Conservation (phyloP, 2,329 filamentous ascomycete genomes). For the Zymoseptoria crescenta region DNA sequence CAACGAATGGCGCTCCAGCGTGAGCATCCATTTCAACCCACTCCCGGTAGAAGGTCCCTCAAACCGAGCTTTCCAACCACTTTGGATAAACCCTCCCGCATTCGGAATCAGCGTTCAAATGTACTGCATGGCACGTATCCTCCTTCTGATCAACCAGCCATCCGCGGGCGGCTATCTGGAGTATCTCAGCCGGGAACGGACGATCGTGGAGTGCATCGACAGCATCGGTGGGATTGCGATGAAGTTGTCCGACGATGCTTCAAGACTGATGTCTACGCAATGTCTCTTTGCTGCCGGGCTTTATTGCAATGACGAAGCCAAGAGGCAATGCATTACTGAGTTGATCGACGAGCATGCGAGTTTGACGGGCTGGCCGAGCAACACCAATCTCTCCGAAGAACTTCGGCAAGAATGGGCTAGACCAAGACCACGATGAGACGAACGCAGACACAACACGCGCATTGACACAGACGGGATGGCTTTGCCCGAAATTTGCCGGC, state of each 20-base stretch:
- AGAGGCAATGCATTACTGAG: conserved; percentile 32
- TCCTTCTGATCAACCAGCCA: conserved; percentile 47
- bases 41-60: conserved; percentile 35
- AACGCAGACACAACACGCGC: too few species aligned
- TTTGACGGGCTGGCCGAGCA: conserved; percentile 36
- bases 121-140: conserved; percentile 46
- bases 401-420: conserved; percentile 19
- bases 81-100: conserved; percentile 46
- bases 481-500: too few species aligned
- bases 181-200: conserved; percentile 38
- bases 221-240: conserved; percentile 45
- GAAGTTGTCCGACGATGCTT: conserved; percentile 35
- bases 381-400: conserved; percentile 24
- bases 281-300: conserved; percentile 38
- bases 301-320: conserved; percentile 33
- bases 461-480: too few species aligned
- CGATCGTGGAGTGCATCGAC: conserved; percentile 42
- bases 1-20: conserved; percentile 42
- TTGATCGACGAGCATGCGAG: conserved; percentile 33
- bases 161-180: conserved; percentile 44
- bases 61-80: conserved; percentile 39
- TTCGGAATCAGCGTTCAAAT: conserved; percentile 44
- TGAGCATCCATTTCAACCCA: conserved; percentile 40
- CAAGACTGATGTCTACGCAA: conserved; percentile 39
- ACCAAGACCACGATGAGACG: neutral